Base-by-base conservation (phyloP, 805 yeast species). In the Candida fluviatilis region DNA sequence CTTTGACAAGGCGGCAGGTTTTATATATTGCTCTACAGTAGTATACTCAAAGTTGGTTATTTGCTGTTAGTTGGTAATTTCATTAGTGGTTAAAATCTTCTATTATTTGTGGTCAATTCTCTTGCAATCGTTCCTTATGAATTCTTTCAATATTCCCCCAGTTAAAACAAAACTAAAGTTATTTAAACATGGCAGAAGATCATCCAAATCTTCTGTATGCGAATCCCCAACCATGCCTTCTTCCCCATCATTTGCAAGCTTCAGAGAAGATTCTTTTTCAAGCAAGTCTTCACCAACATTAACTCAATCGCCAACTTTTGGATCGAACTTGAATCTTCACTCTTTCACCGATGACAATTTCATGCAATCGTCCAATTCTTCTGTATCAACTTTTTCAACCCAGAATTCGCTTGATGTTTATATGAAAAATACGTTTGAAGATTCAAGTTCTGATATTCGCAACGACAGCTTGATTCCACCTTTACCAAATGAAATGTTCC, bases 391-490 rank as follows among this genome's bases (percentile, higher is more conserved):
- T n/a, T n/a, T n/a, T n/a, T n/a, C n/a, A n/a, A n/a, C n/a, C n/a
- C n/a, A n/a, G n/a, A 10, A 21, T 21, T 21, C 24, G 10, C 10
- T 21, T 21, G 24, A 21, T 21, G 8, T 21, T 21, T 21, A 21
- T 21, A 6, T 21, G 24, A 21, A 21, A 21, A 21, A 21, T 21
- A n/a, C n/a, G n/a, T n/a, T n/a, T n/a, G n/a, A n/a, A n/a, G n/a
- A n/a, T n/a, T n/a, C n/a, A n/a, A n/a, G n/a, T n/a, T n/a, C 25
- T 11, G 15, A 5, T 26, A 13, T 26, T 13, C 13, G n/a, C n/a
- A 8, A 26, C 5, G 29, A 26, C 29, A 26, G 29, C 29, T 26
- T 26, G 29, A 26, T 26, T 12, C 29, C 29, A 8, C 29, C 29
- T 12, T 26, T 26, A 13, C 29, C 29, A 10, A 26, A 10, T 5